Evolutionary conservation across 2,329 filamentous ascomycete genomes (phyloP).

Genomic region (Colletotrichum caudatum): DNA sequence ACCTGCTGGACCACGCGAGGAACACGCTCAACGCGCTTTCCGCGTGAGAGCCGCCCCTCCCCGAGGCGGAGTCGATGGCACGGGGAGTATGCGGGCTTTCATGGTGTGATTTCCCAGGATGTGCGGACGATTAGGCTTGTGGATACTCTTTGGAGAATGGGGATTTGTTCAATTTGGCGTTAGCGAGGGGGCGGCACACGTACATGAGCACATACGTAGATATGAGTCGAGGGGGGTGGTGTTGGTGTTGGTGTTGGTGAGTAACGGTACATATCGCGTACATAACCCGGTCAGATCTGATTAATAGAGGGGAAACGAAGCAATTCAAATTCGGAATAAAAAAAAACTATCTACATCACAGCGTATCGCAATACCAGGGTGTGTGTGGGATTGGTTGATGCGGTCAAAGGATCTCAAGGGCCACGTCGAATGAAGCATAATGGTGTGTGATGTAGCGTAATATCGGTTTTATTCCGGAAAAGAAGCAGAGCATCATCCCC

Average conservation of each 20-base stretch:
- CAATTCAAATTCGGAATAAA: not conserved
- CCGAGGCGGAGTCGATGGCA: not conserved
- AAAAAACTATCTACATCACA: constrained; percentile 4
- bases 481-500: not conserved
- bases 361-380: not conserved
- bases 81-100: not conserved
- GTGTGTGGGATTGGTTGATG: not conserved
- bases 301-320: not conserved
- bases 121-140: not conserved
- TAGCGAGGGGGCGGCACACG: not conserved
- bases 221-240: not conserved
- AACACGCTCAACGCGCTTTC: constrained; percentile 26
- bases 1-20: constrained; percentile 51
- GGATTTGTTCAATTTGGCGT: not conserved
- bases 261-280: constrained; percentile 4
- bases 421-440: too few species aligned
- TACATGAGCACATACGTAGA: not conserved
- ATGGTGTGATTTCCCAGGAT: not conserved
- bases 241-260: too few species aligned
- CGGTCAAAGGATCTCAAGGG: too few species aligned
- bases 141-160: constrained; percentile 2
- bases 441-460: not conserved
- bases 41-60: not conserved
- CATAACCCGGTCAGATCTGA: constrained; percentile 7
- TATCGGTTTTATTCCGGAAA: not conserved